A percentile compares a stretch with the other conserved stretches of the same genome.
Evolutionary conservation across 23 red algal species (phyloP).

Genomic region (Agarophyton chilense): DNA sequence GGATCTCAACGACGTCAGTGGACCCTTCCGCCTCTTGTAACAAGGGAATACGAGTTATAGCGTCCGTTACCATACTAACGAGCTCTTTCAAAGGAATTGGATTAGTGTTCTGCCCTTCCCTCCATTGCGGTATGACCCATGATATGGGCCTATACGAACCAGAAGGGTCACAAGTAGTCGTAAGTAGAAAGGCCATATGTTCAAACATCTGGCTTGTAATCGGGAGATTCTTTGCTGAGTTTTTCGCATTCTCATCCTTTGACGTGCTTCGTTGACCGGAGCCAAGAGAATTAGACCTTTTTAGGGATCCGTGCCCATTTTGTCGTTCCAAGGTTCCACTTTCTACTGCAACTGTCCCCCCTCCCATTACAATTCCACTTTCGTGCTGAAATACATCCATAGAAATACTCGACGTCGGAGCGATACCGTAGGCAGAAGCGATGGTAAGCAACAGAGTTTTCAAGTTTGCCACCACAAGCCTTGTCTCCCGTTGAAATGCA

Average conservation of each 20-base stretch:
- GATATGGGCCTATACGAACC: conserved; percentile 42
- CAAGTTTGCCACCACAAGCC: conserved; percentile 54
- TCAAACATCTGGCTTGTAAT: conserved; percentile 71
- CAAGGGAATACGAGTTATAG: conserved; percentile 27
- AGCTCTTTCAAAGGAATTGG: conserved; percentile 47
- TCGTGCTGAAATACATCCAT: conserved; percentile 11
- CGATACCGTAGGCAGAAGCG: conserved; percentile 40
- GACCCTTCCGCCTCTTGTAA: conserved; percentile 22
- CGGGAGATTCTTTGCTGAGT: conserved; percentile 15
- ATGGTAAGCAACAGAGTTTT: conserved; percentile 47
- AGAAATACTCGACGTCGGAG: neutral
- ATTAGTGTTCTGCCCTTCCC: conserved; percentile 4
- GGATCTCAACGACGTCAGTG: conserved; percentile 59
- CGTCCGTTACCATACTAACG: conserved; percentile 37
- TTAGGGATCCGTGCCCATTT: conserved; percentile 6
- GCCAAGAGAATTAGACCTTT: neutral
- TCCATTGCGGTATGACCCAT: conserved; percentile 61
- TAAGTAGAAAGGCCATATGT: conserved; percentile 65
- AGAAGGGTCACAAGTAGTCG: conserved; percentile 44
- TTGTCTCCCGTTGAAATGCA: conserved; percentile 59
- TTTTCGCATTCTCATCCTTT: conserved; percentile 46
- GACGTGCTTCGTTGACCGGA: neutral
- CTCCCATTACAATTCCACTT: conserved; percentile 51
- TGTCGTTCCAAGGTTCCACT: conserved; percentile 55
- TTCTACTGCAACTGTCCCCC: conserved; percentile 50